phyloP scores from a whole-genome alignment of 2,329 filamentous ascomycete species.

The Aspergillus pseudotamarii region DNA sequence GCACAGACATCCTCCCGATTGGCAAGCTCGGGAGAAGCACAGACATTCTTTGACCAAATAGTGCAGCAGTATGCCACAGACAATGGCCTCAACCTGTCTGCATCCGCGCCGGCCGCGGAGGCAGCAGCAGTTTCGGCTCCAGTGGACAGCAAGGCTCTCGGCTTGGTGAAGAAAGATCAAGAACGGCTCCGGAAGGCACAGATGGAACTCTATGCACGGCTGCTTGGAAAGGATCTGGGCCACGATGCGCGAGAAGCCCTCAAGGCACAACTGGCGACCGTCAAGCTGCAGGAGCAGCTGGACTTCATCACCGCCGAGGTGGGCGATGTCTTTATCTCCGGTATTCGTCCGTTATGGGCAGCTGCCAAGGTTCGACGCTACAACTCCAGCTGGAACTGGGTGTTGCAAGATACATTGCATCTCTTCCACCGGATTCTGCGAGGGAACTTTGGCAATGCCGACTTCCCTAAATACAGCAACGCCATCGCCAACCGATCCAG shows the following conservation, averaged over 20 bases:
- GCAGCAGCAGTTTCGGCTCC: slow-evolving; percentile 69
- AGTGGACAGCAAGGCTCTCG: slow-evolving; percentile 94
- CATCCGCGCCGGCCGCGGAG: slow-evolving; percentile 63
- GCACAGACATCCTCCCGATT: slow-evolving; percentile 89
- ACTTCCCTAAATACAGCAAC: not conserved
- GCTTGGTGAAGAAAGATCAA: slow-evolving; percentile 96
- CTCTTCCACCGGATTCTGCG: not conserved
- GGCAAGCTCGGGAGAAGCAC: slow-evolving; percentile 86
- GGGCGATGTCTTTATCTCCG: slow-evolving; percentile 91
- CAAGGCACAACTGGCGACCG: slow-evolving; percentile 71
- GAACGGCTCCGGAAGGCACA: slow-evolving; percentile 97
- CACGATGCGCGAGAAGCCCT: slow-evolving; percentile 85
- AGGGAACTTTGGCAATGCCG: not conserved
- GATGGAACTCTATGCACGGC: slow-evolving; percentile 89
- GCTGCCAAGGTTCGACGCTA: slow-evolving; percentile 92
- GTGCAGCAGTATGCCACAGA: slow-evolving; percentile 85
- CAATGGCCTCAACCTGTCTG: slow-evolving; percentile 80
- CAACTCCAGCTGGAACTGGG: slow-evolving; percentile 99
- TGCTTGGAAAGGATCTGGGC: slow-evolving; percentile 94
- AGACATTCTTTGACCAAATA: slow-evolving; percentile 86
- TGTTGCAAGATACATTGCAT: slow-evolving; percentile 90
- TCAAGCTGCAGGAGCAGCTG: slow-evolving; percentile 36
- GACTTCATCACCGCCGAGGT: slow-evolving; percentile 93
- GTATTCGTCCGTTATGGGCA: slow-evolving; percentile 93
- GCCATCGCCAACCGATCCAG: not conserved